Percentiles rank a stretch among this genome's conserved stretches.
Evolutionary conservation across 1,284 basidiomycete genomes (phyloP).

Genomic region (Malassezia japonica): DNA sequence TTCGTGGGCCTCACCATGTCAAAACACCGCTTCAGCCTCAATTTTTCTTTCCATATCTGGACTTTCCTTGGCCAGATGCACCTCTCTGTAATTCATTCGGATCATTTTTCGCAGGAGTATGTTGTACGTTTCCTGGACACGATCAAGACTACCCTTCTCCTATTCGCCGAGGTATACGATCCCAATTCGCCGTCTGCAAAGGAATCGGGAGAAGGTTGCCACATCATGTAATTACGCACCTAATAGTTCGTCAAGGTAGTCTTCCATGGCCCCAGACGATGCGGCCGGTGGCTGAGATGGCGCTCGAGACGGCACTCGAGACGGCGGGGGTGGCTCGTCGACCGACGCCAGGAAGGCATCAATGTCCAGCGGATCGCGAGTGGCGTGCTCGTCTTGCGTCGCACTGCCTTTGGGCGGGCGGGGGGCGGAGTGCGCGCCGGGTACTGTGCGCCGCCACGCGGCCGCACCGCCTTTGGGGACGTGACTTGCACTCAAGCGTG

Average conservation of each 20-base stretch:
- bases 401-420: too few species aligned
- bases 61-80: slow-evolving; percentile 1
- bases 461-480: neutral
- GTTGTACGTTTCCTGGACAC: slow-evolving; percentile 3
- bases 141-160: slow-evolving; percentile 1
- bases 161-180: slow-evolving; percentile 14
- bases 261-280: slow-evolving; percentile 9
- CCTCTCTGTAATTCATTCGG: slow-evolving; percentile 13
- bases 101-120: neutral
- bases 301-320: too few species aligned
- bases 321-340: neutral
- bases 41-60: slow-evolving; percentile 16
- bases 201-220: neutral
- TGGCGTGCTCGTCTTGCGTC: too few species aligned
- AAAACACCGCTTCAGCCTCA: slow-evolving; percentile 5
- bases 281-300: neutral
- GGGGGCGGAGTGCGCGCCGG: too few species aligned
- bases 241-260: slow-evolving; percentile 2
- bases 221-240: neutral
- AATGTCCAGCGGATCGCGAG: slow-evolving; percentile 5
- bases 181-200: neutral
- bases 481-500: neutral
- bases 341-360: slow-evolving; percentile 13
- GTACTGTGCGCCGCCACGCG: neutral
- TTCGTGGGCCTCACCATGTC: slow-evolving; percentile 14